These are phyloP conservation scores for Volvox carteri DNA, from an alignment of 163 green algal genomes.

Conservation along the genomic window DNA sequence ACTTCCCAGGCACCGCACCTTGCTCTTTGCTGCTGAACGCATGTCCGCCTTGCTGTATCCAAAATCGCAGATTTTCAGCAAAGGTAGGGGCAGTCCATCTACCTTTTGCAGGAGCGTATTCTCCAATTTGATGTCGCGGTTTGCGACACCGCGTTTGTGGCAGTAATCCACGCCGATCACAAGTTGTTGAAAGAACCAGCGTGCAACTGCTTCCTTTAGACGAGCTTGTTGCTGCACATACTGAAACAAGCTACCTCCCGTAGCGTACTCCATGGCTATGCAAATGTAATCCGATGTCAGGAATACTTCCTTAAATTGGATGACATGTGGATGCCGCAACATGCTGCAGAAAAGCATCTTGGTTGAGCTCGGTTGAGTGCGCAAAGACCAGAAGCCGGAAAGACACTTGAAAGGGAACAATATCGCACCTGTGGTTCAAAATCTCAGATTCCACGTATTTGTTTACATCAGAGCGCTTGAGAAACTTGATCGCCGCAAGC, in stretches of 20 bases:
- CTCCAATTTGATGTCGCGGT: conserved; percentile 87
- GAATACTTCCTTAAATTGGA: conserved; percentile 90
- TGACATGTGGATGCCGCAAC: conserved; percentile 86
- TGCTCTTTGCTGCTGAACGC: conserved; percentile 62
- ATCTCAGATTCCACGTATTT: conserved; percentile 84
- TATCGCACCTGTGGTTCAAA: conserved; percentile 81
- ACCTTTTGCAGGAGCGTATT: conserved; percentile 88
- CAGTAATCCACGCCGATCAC: conserved; percentile 96
- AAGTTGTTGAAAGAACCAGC: conserved; percentile 98
- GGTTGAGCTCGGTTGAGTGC: neutral
- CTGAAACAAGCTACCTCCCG: conserved; percentile 71
- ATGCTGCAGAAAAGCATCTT: conserved; percentile 41
- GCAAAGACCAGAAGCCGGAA: conserved; percentile 14
- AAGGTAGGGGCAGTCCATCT: conserved; percentile 75
- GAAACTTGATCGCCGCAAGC: conserved; percentile 58
- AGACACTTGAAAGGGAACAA: neutral
- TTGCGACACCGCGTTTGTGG: conserved; percentile 88
- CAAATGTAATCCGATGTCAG: conserved; percentile 83
- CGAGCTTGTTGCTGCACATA: conserved; percentile 76
- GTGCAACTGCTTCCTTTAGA: conserved; percentile 88
- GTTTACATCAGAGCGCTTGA: conserved; percentile 63
- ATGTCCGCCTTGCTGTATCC: conserved; percentile 78
- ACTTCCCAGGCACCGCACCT: conserved; percentile 39
- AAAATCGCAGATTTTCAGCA: conserved; percentile 93
- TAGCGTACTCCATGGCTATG: conserved; percentile 84